Evolutionary conservation across 148 eudicot genomes (phyloP), one percentile per base, ranked within the genome.

Genomic region (Rhododendron kiyosumense): DNA sequence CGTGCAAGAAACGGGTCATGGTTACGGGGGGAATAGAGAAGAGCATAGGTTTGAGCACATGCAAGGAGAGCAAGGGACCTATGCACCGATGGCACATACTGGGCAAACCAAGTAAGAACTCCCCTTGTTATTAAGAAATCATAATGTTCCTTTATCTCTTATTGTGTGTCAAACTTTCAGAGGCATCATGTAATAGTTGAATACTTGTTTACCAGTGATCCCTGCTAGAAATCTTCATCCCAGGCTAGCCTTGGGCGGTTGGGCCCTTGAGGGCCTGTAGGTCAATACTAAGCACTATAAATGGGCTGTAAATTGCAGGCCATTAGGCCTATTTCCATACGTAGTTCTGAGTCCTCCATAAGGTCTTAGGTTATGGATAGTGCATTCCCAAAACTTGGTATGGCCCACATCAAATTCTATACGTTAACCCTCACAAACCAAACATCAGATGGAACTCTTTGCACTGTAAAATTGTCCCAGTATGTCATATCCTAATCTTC

Each of bases 101-200:
- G 89, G 91, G 45, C 82, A 38, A 88, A 88, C 84, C 89, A 94
- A 88, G 94, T 92, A 91, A 91, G 92, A 67, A 76, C 2, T 52
- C n/a, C 45, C 22, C 63, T 22, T 85, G 43, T 32, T 30, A 24
- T 54, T 77, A 8, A 8, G 48, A 57, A 34, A 54, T 26, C 15
- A 28, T 26, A 1, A 30, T 49, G 13, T 79, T 78, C 38, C 24
- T 78, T 79, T 10, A 26, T 48, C 36, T 28, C 7, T 49, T 15
- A 26, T 8, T 49, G 1, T 67, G 26, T 69, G 36, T 28, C 75
- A 69, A n/a, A 28, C 28, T 69, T 28, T 69, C 30, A 69, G 75
- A 69, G 75, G 17, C 7, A 3, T 69, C 75, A 69, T 69, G 14
- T 69, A 69, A 69, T 30, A 26, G 36, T 28, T 69, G 17, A 69